Conservation (phyloP, 139 green algal species). For the Tetradesmus obliquus region DNA sequence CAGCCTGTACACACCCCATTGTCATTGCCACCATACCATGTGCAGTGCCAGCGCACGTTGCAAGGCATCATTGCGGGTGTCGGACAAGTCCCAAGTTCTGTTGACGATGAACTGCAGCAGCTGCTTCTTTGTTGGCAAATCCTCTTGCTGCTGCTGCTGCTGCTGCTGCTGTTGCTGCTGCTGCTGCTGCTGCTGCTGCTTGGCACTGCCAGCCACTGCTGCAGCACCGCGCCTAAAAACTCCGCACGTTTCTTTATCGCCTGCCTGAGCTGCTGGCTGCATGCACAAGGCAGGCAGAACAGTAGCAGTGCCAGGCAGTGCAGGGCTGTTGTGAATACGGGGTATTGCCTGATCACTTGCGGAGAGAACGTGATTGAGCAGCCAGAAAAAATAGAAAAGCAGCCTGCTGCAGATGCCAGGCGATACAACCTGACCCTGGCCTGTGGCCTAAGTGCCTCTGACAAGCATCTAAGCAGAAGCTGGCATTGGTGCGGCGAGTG, state of each 20-base stretch:
- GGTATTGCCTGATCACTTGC: too few relatives aligned
- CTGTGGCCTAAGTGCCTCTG: too few relatives aligned
- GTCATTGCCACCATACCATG: not conserved
- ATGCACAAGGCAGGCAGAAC: not conserved
- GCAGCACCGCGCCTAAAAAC: too few relatives aligned
- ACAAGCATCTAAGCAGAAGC: too few relatives aligned
- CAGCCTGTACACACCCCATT: too few relatives aligned
- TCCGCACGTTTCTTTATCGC: not conserved
- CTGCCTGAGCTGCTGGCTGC: constrained; percentile 28
- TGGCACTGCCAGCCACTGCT: too few relatives aligned
- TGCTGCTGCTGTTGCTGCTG: not conserved
- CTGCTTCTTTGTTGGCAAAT: not conserved
- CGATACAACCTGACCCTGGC: too few relatives aligned
- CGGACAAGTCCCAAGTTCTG: not conserved
- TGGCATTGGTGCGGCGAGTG: too few relatives aligned
- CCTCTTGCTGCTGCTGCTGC: not conserved
- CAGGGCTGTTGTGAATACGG: too few relatives aligned
- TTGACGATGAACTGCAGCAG: not conserved
- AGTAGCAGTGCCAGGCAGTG: not conserved
- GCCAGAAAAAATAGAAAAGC: too few relatives aligned
- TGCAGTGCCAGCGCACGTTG: not conserved
- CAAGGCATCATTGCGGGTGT: not conserved
- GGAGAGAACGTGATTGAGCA: too few relatives aligned
- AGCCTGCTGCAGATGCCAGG: too few relatives aligned
- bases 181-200: not conserved